Evolutionary conservation across 1,139 yeast species (phyloP).

Genomic region (Nakaseomyces nivariensis): DNA sequence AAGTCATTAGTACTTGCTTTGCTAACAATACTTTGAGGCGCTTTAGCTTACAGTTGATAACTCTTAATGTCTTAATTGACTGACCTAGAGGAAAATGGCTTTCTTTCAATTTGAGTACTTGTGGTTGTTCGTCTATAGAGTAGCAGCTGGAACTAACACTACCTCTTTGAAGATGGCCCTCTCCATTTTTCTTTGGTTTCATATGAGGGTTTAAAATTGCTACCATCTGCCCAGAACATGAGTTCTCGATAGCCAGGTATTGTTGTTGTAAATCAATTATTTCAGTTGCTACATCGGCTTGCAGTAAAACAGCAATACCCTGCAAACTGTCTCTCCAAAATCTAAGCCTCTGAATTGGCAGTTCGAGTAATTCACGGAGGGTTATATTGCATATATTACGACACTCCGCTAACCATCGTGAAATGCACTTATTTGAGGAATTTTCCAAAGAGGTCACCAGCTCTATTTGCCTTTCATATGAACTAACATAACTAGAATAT

Average conservation of each 20-base stretch:
- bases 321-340: conserved; percentile 16
- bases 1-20: neutral
- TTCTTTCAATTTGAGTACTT: neutral
- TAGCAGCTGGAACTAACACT: neutral
- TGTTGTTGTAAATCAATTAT: neutral
- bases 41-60: neutral
- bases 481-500: conserved; percentile 22
- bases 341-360: conserved; percentile 18
- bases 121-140: neutral
- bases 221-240: neutral
- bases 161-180: conserved; percentile 4
- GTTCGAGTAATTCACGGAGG: conserved; percentile 7
- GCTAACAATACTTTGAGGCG: neutral
- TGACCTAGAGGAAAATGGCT: neutral
- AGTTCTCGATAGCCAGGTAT: neutral
- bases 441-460: conserved; percentile 16
- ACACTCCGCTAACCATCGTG: neutral
- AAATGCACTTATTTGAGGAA: conserved; percentile 5
- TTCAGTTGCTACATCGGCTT: neutral
- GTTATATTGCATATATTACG: neutral
- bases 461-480: conserved; percentile 21
- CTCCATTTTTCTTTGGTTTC: neutral
- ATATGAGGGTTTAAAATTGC: neutral
- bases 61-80: neutral
- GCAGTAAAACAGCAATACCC: neutral